Evolutionary conservation across 176 grass and related monocot species (phyloP), one percentile per base, ranked within the genome.

Genomic region (Avena sativa): DNA sequence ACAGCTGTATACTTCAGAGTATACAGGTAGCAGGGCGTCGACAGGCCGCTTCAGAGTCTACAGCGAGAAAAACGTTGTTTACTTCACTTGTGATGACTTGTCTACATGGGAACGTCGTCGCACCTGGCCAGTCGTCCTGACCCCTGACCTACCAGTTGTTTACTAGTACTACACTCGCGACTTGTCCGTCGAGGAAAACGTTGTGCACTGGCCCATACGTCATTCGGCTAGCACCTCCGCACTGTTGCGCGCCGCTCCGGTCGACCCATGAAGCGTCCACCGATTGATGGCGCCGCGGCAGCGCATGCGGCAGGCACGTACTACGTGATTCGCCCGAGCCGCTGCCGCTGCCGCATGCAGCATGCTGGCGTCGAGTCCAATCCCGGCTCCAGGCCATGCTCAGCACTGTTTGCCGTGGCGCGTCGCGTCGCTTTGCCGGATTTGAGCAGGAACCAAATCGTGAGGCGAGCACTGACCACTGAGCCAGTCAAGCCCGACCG

Each of bases 401-500:
- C 30, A 7, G 49, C 59, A 65, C 14, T 12, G 79, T 17, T 44
- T 14, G 55, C 4, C 8, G 4, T 36, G 44, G 44, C 59, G 20
- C 16, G 26, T 57, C 59, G 30, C 71, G 9, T 57, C 38, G 72
- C 81, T 84, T 79, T 69, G 87, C 83, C 62, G 15, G 53, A 86
- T 74, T 67, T 25, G 56, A 83, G 65, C 47, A 30, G 40, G 43
- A 36, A 17, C 40, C 78, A 1, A 43, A 43, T 6, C 40, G 26
- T 72, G 83, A 83, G 84, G 58, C 69, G 73, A 72, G 78, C 40
- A 43, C 40, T 43, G 40, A 43, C 6, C 32, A 34, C 32, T 34
- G 32, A 34, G 32, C 32, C 3, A 34, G 89, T 95, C 91, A 91
- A 90, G 90, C 84, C 71, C 71, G 81, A 46, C 71, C 71, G 81